Base-by-base conservation (phyloP, 805 yeast species). In the Saccharomyces eubayanus region DNA sequence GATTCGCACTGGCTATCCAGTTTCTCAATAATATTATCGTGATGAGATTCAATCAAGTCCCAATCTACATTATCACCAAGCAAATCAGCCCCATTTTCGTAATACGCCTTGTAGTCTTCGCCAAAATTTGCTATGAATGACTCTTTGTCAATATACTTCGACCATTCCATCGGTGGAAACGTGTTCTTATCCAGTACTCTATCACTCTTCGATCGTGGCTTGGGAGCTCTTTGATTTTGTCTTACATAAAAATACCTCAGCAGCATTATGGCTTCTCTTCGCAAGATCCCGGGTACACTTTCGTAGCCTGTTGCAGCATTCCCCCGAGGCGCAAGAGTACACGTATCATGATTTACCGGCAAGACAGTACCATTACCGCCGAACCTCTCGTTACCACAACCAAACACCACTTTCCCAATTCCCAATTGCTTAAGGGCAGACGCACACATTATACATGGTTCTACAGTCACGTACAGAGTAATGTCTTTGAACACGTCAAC, bases 371-470 rank as follows among this genome's bases (percentile, higher is more conserved):
- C 98, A 67, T 91, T 91, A 0, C 99, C 98, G 0, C 99, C 99
- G 72, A 94, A 94, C 48, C 98, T 72, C 57, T 92, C 98, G 67
- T 94, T 94, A 0, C 89, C 94, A 64, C 97, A 91, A 0, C 99
- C 98, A 63, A 89, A 94, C 48, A 83, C 83, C 1, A 92, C 96
- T 45, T 75, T 74, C 30, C 80, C 70, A 10, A 94, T 81, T 1
- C 86, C 85, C 48, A 91, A 67, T 61, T 94, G 99, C 55, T 91
- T 77, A 45, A 94, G 71, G 2, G 96, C 90, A 45, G 94, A 83
- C 0, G 97, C 98, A 73, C 99, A 94, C 99, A 94, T 94, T 6
- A 94, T 86, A 66, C 99, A 94, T 0, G 99, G 99, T 69, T 94
- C 99, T 0, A 94, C 97, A 0, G 98, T 90, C 28, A 94, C 99